Percentiles rank a stretch among this genome's conserved stretches.
Conservation (phyloP, 305 asterid species). For the Fraxinus baroniana region DNA sequence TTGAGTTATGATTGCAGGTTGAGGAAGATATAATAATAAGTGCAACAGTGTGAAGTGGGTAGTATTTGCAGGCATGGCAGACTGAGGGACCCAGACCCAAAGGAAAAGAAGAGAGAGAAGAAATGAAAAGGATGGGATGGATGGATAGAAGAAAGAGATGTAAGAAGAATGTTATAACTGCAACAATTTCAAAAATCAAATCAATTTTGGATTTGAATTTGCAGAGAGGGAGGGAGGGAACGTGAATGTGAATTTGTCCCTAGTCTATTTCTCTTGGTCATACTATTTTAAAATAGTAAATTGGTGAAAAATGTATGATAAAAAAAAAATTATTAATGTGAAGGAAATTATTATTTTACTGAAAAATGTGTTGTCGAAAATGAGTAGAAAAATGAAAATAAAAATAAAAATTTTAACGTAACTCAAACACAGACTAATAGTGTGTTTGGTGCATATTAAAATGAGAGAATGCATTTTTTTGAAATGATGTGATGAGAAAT, state of each 20-base stretch:
- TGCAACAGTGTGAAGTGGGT: conserved; percentile 8
- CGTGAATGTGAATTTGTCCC: neutral
- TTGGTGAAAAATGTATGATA: too few species aligned
- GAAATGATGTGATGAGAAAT: too few species aligned
- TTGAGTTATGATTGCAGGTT: conserved; percentile 26
- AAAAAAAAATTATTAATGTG: too few species aligned
- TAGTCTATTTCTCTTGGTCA: too few species aligned
- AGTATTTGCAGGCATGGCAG: conserved; percentile 17
- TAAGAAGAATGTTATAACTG: conserved; percentile 22
- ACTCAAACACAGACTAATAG: too few species aligned
- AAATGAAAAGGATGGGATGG: neutral
- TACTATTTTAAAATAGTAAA: too few species aligned
- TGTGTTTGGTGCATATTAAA: too few species aligned
- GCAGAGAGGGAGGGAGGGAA: neutral
- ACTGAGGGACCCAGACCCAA: conserved; percentile 11
- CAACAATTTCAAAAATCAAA: conserved; percentile 26
- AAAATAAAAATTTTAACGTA: too few species aligned
- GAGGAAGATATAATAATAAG: conserved; percentile 45
- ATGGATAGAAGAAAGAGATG: neutral
- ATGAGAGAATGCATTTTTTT: too few species aligned
- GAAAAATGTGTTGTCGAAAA: too few species aligned
- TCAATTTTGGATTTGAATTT: conserved; percentile 6
- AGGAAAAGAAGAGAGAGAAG: neutral
- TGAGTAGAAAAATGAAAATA: too few species aligned
- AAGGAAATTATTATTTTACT: too few species aligned